A percentile compares a stretch with the other conserved stretches of the same genome.
These are phyloP conservation scores for Yamadazyma atlantica DNA, from an alignment of 1,139 yeast genomes.

Conservation along the genomic window DNA sequence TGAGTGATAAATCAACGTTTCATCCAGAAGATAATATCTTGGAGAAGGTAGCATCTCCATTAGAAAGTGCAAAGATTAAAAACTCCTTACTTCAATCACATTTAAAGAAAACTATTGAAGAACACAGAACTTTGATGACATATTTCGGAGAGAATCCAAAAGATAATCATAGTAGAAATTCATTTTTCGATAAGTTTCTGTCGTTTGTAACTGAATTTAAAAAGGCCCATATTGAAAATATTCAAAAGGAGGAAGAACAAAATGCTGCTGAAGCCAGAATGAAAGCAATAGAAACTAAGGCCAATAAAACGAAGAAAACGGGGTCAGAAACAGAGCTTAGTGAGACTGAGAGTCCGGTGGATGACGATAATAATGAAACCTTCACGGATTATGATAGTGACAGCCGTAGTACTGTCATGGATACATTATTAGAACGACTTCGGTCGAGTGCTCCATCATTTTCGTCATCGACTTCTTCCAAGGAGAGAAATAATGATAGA, in stretches of 20 bases:
- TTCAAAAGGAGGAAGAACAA: conserved; percentile 49
- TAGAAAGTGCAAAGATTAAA: conserved; percentile 65
- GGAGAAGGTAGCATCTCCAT: conserved; percentile 42
- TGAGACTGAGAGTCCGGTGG: conserved; percentile 10
- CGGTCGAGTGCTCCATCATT: conserved; percentile 30
- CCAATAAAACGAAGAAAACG: conserved; percentile 7
- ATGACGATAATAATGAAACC: conserved; percentile 12
- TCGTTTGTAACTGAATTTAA: conserved; percentile 42
- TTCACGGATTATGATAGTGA: conserved; percentile 11
- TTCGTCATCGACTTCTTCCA: conserved; percentile 16
- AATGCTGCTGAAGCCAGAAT: conserved; percentile 40
- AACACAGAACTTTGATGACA: conserved; percentile 62
- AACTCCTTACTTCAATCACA: conserved; percentile 56
- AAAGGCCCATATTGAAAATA: conserved; percentile 46
- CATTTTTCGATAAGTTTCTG: conserved; percentile 39
- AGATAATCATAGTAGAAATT: conserved; percentile 47
- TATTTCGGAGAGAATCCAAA: conserved; percentile 80
- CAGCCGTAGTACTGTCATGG: conserved; percentile 30
- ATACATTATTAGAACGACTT: conserved; percentile 37
- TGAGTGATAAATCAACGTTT: conserved; percentile 63
- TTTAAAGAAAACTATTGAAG: conserved; percentile 51
- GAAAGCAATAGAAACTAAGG: conserved; percentile 30
- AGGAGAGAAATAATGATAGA: conserved; percentile 23
- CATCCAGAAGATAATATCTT: conserved; percentile 80
- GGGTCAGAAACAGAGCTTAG: conserved; percentile 6